Evolutionary conservation across 176 grass and related monocot genomes (phyloP), one percentile per base, ranked within the genome.

Genomic region (Panicum miliaceum): DNA sequence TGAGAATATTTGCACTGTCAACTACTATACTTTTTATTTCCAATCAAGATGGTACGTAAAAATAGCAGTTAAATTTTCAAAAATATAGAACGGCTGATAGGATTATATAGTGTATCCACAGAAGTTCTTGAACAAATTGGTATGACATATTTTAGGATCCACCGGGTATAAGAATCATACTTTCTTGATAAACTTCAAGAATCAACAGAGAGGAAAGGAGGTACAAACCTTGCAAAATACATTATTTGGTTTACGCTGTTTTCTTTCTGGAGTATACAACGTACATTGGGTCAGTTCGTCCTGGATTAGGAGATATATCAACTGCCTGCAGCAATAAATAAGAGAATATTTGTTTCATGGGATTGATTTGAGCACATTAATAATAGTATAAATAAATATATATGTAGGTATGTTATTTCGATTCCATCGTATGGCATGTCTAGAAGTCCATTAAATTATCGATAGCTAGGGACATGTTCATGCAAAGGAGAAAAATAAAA

Each of bases 301-400:
- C 95, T 63, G 92, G 89, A 76, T 88, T 98, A 12, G 95, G 92
- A 50, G 95, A 95, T 87, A 98, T 98, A 77, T 98, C 95, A 66
- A 93, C 76, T 60, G 92, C 84, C 95, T 98, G 77, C 42, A 90
- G 61, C 23, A 77, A 90, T 15, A 60, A 27, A 35, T 1, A 66
- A 64, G 8, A 32, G 84, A 68, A 52, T 19, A 19, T 22, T 26
- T 20, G 35, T 64, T 25, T 27, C 5, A 61, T 32, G 29, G 29
- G 29, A 32, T 32, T 32, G 29, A 32, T 32, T 32, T 32, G 29
- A 32, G 29, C 29, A 32, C 29, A 32, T 32, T 32, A 32, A 32
- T 32, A 32, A 32, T 32, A 32, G 29, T 32, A 32, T 32, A 32
- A 32, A 32, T 32, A 32, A 32, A 32, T 32, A 32, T 32, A 32